Percentiles rank a stretch among this genome's conserved stretches.
phyloP scores from a whole-genome alignment of 306 rosid species.

The Neltuma alba region DNA sequence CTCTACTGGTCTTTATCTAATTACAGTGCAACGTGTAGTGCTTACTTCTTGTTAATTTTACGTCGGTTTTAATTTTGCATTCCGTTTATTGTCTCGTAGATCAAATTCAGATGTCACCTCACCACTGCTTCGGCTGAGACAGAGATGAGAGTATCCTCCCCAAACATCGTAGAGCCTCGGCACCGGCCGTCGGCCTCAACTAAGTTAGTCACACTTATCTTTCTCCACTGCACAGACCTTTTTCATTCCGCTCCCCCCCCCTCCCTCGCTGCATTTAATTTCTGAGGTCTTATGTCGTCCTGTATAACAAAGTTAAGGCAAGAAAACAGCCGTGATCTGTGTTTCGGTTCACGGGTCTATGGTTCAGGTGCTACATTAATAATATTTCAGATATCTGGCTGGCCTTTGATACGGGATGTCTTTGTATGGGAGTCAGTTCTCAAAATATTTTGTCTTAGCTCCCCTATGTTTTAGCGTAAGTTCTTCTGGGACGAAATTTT shows the following conservation, averaged over 20 bases:
- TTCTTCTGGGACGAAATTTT: not conserved
- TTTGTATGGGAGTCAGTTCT: not conserved
- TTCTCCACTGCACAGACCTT: not conserved
- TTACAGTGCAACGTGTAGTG: not conserved
- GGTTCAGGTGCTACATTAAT: not conserved
- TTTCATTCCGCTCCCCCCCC: not conserved
- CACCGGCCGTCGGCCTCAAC: slow-evolving; percentile 62
- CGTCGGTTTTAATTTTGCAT: not conserved
- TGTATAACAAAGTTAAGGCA: not conserved
- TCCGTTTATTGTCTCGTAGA: not conserved
- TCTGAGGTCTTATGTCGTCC: not conserved
- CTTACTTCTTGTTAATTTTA: not conserved
- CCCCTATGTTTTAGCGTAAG: not conserved
- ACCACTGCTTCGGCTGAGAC: slow-evolving; percentile 35
- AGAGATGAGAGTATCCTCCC: slow-evolving; percentile 69
- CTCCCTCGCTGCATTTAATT: not conserved
- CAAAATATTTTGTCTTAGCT: not conserved
- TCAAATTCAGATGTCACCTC: slow-evolving; percentile 34
- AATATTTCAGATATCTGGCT: not conserved
- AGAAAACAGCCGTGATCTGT: not conserved
- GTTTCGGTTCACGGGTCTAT: not conserved
- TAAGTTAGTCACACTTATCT: slow-evolving; percentile 46
- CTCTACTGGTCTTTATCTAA: not conserved
- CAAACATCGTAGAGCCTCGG: slow-evolving; percentile 67
- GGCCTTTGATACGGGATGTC: not conserved